A percentile compares a stretch with the other conserved stretches of the same genome.
Evolutionary conservation across 352 stramenopile genomes (phyloP).

Genomic region (Phytopythium kandeliae): DNA sequence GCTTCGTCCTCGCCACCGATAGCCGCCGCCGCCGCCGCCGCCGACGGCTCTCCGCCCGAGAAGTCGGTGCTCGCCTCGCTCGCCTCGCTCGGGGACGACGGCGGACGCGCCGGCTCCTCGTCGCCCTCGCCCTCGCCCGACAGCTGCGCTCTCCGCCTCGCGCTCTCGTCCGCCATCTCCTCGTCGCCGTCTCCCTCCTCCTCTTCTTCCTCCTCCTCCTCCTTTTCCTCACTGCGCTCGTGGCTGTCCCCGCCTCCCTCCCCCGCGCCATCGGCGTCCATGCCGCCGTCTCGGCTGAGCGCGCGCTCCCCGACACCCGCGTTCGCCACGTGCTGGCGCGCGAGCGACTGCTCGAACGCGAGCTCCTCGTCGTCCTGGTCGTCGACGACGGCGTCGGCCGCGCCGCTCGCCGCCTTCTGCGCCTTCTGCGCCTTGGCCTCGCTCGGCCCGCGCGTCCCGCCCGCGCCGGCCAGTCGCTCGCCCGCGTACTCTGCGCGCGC

Average conservation of each 20-base stretch:
- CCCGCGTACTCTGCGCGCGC: slow-evolving; percentile 51
- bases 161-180: slow-evolving; percentile 21
- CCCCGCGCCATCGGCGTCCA: not conserved
- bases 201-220: slow-evolving; percentile 32
- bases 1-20: not conserved
- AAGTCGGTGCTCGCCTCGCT: slow-evolving; percentile 5
- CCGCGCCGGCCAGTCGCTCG: slow-evolving; percentile 23
- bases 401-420: not conserved
- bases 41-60: not conserved
- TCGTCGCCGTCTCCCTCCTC: no score
- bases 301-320: no score
- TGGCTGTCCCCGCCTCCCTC: not conserved
- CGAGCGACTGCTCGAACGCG: slow-evolving; percentile 33
- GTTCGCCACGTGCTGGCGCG: slow-evolving; percentile 17
- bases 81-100: slow-evolving; percentile 5
- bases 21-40: no score
- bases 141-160: not conserved
- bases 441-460: slow-evolving; percentile 10
- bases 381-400: slow-evolving; percentile 15
- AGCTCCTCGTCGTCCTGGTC: slow-evolving; percentile 30
- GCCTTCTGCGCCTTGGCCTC: slow-evolving; percentile 4
- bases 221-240: slow-evolving; percentile 20
- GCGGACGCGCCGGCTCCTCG: slow-evolving; percentile 16
- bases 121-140: slow-evolving; percentile 16
- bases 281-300: not conserved